Percentiles rank a stretch among this genome's conserved stretches.
Conservation (phyloP, 2,329 filamentous ascomycete species). For the Bipolaris oryzae region DNA sequence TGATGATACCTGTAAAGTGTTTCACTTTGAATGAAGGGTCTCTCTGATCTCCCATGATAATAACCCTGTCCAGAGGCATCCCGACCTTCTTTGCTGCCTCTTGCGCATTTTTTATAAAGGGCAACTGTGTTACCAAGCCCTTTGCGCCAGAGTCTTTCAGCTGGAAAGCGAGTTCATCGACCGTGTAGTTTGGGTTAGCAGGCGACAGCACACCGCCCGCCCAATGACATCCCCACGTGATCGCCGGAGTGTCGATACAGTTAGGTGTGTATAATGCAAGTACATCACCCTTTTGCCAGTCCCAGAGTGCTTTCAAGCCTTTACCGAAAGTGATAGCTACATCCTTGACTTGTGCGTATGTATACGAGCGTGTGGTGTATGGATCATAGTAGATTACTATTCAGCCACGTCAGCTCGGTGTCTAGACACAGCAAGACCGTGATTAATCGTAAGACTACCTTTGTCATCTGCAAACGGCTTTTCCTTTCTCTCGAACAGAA, state of each 20-base stretch:
- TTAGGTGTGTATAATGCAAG: constrained; percentile 85
- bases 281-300: constrained; percentile 84
- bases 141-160: constrained; percentile 78
- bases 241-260: constrained; percentile 74
- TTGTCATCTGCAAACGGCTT: constrained; percentile 73
- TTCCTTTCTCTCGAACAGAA: constrained; percentile 74
- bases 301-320: constrained; percentile 74
- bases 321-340: constrained; percentile 77
- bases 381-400: constrained; percentile 79
- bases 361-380: constrained; percentile 72
- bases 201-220: constrained; percentile 82
- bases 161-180: constrained; percentile 82
- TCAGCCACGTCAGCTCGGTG: constrained; percentile 11
- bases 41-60: constrained; percentile 73
- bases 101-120: constrained; percentile 67
- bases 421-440: not conserved
- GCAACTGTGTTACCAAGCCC: constrained; percentile 74
- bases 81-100: constrained; percentile 73
- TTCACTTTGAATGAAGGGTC: constrained; percentile 65
- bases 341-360: constrained; percentile 68
- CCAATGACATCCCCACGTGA: constrained; percentile 82
- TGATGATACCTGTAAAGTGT: constrained; percentile 75
- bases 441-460: constrained; percentile 54
- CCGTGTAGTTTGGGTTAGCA: constrained; percentile 86
- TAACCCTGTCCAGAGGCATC: constrained; percentile 72